These are phyloP conservation scores for Venturia aucupariae DNA, from an alignment of 2,329 filamentous ascomycete genomes.

Conservation along the genomic window DNA sequence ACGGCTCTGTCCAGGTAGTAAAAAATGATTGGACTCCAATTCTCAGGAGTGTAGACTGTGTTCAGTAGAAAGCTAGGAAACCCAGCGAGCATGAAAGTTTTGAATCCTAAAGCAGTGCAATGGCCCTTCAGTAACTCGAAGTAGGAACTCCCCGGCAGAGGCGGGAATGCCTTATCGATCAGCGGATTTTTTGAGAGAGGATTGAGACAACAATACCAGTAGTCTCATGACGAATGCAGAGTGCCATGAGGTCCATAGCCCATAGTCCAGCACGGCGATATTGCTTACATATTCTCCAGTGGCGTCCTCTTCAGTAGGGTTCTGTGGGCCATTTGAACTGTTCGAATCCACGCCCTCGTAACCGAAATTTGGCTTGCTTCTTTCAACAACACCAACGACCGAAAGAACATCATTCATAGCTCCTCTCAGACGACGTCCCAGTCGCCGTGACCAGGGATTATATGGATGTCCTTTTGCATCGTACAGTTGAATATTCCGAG, in stretches of 20 bases:
- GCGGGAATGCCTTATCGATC: constrained; percentile 1
- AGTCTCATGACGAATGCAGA: constrained; percentile 10
- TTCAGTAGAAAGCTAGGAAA: constrained; percentile 3
- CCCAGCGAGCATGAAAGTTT: constrained; percentile 8
- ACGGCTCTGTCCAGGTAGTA: constrained; percentile 7
- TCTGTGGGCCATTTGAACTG: not conserved
- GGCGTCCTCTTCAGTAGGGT: constrained; percentile 6
- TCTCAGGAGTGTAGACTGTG: constrained; percentile 4
- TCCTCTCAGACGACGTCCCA: constrained; percentile 32
- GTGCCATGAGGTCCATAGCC: constrained; percentile 9
- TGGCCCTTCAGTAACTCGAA: not conserved
- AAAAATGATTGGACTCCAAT: not conserved
- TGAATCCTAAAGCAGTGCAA: not conserved
- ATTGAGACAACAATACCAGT: not conserved
- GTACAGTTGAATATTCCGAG: constrained; percentile 30
- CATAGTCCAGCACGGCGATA: constrained; percentile 6
- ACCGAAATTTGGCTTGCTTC: constrained; percentile 15
- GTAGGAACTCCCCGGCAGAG: not conserved
- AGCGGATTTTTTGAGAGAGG: not conserved
- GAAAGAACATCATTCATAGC: constrained; percentile 40
- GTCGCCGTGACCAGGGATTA: constrained; percentile 31
- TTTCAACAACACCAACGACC: constrained; percentile 38
- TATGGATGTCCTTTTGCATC: constrained; percentile 36
- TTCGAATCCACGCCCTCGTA: not conserved
- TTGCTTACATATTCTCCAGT: constrained; percentile 1